These are phyloP conservation scores for Exserohilum turcica DNA, from an alignment of 2,329 filamentous ascomycete genomes.

Conservation along the genomic window DNA sequence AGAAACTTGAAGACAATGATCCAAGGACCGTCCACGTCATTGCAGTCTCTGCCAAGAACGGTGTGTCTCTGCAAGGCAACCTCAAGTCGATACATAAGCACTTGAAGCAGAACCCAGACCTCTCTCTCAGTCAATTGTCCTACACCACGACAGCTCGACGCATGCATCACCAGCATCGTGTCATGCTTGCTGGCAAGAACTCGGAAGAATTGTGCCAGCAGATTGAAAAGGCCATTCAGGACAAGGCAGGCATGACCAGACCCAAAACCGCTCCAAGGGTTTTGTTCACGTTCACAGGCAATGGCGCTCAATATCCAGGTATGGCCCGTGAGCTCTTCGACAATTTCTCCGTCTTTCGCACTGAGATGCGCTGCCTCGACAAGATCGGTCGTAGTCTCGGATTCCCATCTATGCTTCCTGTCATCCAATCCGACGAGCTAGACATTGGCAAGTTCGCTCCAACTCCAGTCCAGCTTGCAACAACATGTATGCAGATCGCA, in stretches of 20 bases:
- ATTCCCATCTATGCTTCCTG: conserved; percentile 2
- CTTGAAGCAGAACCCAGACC: neutral
- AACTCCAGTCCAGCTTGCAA: conserved; percentile 46
- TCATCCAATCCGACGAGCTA: neutral
- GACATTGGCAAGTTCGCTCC: neutral
- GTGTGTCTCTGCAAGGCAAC: conserved; percentile 8
- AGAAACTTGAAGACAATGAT: too few species aligned
- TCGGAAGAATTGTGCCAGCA: neutral
- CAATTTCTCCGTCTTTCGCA: neutral
- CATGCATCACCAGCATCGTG: conserved; percentile 20
- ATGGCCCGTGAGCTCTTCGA: neutral
- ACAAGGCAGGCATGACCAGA: neutral
- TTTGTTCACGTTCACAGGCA: neutral
- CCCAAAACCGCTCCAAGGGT: neutral
- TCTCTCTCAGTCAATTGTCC: conserved; percentile 11
- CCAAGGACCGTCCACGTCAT: too few species aligned
- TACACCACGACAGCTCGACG: conserved; percentile 34
- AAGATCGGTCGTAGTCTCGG: conserved; percentile 22
- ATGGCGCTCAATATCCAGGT: neutral
- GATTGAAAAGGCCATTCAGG: conserved; percentile 9
- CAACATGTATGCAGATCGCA: conserved; percentile 49
- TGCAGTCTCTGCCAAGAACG: conserved; percentile 25
- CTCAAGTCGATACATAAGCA: neutral
- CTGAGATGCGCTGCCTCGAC: neutral
- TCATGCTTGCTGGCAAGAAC: neutral